phyloP scores from a whole-genome alignment of 495 filamentous ascomycete species.

The Clohesyomyces aquaticus region DNA sequence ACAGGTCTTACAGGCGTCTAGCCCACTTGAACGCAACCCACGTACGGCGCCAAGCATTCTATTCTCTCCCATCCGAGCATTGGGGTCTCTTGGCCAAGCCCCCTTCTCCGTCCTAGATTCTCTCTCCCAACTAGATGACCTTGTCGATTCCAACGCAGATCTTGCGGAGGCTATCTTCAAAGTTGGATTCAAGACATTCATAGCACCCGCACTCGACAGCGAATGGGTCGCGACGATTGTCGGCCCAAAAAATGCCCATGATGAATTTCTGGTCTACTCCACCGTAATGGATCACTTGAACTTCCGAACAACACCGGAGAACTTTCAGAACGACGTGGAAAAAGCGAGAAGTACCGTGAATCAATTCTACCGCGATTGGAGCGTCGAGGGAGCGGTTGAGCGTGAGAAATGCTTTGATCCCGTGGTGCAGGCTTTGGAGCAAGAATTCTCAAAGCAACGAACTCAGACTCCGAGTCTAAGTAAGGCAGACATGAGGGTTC shows the following conservation, averaged over 20 bases:
- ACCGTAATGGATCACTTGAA: constrained; percentile 30
- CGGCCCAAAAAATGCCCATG: constrained; percentile 12
- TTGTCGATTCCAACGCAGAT: constrained; percentile 82
- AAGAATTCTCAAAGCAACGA: constrained; percentile 52
- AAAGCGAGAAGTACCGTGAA: constrained; percentile 89
- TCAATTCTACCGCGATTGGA: constrained; percentile 97
- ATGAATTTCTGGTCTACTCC: constrained; percentile 33
- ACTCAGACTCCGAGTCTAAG: constrained; percentile 32
- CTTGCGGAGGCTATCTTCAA: constrained; percentile 76
- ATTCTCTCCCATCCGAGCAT: constrained; percentile 80
- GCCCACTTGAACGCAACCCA: constrained; percentile 90
- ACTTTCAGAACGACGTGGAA: constrained; percentile 55
- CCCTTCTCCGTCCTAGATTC: constrained; percentile 82
- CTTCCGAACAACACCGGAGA: constrained; percentile 53
- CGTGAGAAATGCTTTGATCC: constrained; percentile 74
- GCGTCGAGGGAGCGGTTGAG: constrained; percentile 72
- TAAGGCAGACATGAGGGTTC: constrained; percentile 58
- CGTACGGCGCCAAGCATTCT: constrained; percentile 85
- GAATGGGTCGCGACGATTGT: constrained; percentile 28
- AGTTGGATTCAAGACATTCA: constrained; percentile 67
- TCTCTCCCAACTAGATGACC: constrained; percentile 77
- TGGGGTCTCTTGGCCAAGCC: constrained; percentile 77
- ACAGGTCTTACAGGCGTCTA: constrained; percentile 68
- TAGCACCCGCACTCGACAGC: constrained; percentile 42
- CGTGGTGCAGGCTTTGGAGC: constrained; percentile 64